Evolutionary conservation across 1,284 basidiomycete genomes (phyloP).

Genomic region (Cutaneotrichosporon dermatis): DNA sequence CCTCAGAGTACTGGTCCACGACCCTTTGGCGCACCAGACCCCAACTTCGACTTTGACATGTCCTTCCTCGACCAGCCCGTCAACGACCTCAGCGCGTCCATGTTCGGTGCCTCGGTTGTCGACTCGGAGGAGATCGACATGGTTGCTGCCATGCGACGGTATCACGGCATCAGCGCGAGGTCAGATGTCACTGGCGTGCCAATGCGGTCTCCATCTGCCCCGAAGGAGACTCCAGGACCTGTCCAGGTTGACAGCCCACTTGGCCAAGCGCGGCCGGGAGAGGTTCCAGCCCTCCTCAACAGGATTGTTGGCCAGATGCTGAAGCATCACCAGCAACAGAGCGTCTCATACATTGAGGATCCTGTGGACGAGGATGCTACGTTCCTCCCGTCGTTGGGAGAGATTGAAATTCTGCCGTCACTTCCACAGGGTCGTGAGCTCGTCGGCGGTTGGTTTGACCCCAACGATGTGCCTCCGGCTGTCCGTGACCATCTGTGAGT

Average conservation of each 20-base stretch:
- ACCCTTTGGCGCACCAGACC: conserved; percentile 12
- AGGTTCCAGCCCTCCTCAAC: neutral
- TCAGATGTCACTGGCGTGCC: conserved; percentile 1
- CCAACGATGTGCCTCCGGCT: conserved; percentile 30
- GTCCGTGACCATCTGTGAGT: conserved; percentile 36
- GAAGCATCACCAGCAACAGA: neutral
- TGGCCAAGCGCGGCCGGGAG: neutral
- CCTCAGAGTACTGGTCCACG: conserved; percentile 21
- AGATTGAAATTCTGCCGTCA: conserved; percentile 14
- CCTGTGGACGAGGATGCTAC: neutral
- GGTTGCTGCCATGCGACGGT: neutral
- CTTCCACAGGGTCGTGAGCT: conserved; percentile 21
- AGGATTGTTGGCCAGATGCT: neutral
- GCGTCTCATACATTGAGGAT: conserved; percentile 1
- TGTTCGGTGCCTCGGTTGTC: conserved; percentile 9
- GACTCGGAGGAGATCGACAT: neutral
- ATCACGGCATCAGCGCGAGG: neutral
- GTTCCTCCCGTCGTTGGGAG: neutral
- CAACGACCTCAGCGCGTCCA: conserved; percentile 12
- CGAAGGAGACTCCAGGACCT: too few species aligned
- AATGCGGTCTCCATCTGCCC: neutral
- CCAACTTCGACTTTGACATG: conserved; percentile 21
- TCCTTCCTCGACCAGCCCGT: conserved; percentile 21
- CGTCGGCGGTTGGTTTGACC: conserved; percentile 37
- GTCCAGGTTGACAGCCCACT: neutral